Evolutionary conservation across 495 filamentous ascomycete genomes (phyloP).

Genomic region (Letharia lupina): DNA sequence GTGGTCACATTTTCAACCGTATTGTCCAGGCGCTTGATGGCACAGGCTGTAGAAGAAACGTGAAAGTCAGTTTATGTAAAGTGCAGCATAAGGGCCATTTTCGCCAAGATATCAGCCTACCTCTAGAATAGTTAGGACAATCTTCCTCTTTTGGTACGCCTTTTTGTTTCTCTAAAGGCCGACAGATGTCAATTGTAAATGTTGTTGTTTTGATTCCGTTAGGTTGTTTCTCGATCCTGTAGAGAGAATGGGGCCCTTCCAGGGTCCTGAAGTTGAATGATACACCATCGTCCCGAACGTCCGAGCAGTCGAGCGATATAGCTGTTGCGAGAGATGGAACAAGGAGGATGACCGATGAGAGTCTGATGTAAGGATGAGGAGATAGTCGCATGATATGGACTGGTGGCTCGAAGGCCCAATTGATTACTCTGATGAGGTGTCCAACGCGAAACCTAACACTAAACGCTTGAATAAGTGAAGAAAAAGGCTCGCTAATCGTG

Average conservation of each 20-base stretch:
- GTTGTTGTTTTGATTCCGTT: slow-evolving; percentile 57
- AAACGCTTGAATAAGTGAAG: not conserved
- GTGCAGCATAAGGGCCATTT: not conserved
- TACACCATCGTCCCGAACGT: slow-evolving; percentile 48
- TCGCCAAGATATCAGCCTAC: slow-evolving; percentile 27
- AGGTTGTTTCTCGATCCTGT: slow-evolving; percentile 41
- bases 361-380: slow-evolving; percentile 22
- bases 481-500: not conserved
- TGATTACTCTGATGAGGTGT: not conserved
- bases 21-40: slow-evolving; percentile 49
- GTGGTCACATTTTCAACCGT: slow-evolving; percentile 34
- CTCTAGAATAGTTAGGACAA: slow-evolving; percentile 58
- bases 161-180: slow-evolving; percentile 47
- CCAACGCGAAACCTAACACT: not conserved
- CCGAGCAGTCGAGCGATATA: slow-evolving; percentile 52
- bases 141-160: slow-evolving; percentile 40
- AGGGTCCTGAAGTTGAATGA: slow-evolving; percentile 59
- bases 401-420: not conserved
- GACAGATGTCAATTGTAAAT: slow-evolving; percentile 83
- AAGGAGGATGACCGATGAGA: slow-evolving; percentile 40
- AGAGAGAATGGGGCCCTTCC: slow-evolving; percentile 67
- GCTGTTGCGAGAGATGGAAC: slow-evolving; percentile 40
- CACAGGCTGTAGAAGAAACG: slow-evolving; percentile 56
- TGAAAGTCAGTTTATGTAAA: slow-evolving; percentile 1
- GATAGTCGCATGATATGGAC: slow-evolving; percentile 25